Conservation (phyloP, 208 protist species). For the Trypanosoma grayi region DNA sequence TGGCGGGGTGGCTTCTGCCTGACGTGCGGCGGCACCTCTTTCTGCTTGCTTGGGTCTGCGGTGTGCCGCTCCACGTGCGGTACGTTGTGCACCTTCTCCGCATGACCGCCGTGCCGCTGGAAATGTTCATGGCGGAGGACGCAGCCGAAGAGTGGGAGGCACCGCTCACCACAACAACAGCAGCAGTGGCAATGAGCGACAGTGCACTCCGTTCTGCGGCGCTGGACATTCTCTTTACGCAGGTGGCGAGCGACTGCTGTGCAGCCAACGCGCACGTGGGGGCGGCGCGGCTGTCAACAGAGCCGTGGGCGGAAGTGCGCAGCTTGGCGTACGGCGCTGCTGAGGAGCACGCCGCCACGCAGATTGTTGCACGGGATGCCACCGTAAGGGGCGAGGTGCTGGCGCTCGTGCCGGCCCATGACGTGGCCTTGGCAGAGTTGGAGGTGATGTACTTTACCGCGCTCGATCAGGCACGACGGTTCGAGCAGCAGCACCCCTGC, state of each 20-base stretch:
- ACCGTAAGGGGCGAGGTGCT: slow-evolving; percentile 21
- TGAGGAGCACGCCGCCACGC: not conserved
- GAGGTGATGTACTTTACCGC: slow-evolving; percentile 44
- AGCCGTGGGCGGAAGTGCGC: slow-evolving; percentile 10
- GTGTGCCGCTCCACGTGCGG: slow-evolving; percentile 53
- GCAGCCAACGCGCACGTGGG: slow-evolving; percentile 17
- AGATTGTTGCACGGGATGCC: not conserved
- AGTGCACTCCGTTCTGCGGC: not conserved
- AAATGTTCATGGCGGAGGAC: not conserved
- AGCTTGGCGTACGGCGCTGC: slow-evolving; percentile 2
- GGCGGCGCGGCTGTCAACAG: not conserved
- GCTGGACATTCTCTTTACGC: slow-evolving; percentile 25
- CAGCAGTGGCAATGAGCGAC: not conserved
- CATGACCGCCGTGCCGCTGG: slow-evolving; percentile 12
- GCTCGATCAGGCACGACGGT: slow-evolving; percentile 32
- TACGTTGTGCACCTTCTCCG: slow-evolving; percentile 51
- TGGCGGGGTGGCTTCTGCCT: slow-evolving; percentile 24
- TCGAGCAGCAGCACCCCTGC: slow-evolving; percentile 16
- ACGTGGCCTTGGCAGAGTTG: slow-evolving; percentile 8
- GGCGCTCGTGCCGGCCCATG: slow-evolving; percentile 12
- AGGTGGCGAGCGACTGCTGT: slow-evolving; percentile 28
- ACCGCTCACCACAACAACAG: slow-evolving; percentile 1
- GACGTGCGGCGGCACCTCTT: slow-evolving; percentile 61
- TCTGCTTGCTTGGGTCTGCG: slow-evolving; percentile 62
- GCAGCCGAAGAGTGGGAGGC: too few species aligned